Percentiles rank a stretch among this genome's conserved stretches.
Evolutionary conservation across 2,329 filamentous ascomycete genomes (phyloP).

Genomic region (Clarireedia hainanense): DNA sequence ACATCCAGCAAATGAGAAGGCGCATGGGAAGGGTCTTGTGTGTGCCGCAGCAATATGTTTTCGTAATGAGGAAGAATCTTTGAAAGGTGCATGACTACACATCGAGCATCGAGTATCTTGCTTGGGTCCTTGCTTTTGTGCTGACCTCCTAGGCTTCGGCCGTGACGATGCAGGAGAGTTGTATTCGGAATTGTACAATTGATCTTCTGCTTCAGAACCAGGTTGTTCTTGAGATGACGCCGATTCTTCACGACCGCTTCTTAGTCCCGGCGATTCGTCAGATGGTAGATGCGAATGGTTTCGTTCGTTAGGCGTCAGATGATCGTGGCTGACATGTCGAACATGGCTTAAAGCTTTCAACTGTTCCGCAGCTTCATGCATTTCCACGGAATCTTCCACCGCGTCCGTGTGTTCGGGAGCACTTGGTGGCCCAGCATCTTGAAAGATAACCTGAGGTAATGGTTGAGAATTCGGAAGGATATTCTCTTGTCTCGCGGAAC

Average conservation of each 20-base stretch:
- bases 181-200: slow-evolving; percentile 28
- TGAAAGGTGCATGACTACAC: slow-evolving; percentile 58
- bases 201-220: slow-evolving; percentile 36
- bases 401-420: slow-evolving; percentile 36
- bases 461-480: slow-evolving; percentile 23
- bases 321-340: slow-evolving; percentile 45
- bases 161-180: slow-evolving; percentile 27
- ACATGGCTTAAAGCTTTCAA: slow-evolving; percentile 59
- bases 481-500: slow-evolving; percentile 19
- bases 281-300: slow-evolving; percentile 27
- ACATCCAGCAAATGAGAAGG: slow-evolving; percentile 79
- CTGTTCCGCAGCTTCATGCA: slow-evolving; percentile 61
- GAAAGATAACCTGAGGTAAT: slow-evolving; percentile 22
- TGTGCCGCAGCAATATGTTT: slow-evolving; percentile 63
- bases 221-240: slow-evolving; percentile 33
- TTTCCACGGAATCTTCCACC: slow-evolving; percentile 58
- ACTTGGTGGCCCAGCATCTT: slow-evolving; percentile 17
- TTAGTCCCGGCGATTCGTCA: slow-evolving; percentile 26
- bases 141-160: slow-evolving; percentile 27
- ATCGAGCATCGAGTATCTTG: slow-evolving; percentile 54
- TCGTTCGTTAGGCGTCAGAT: slow-evolving; percentile 22
- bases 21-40: slow-evolving; percentile 72
- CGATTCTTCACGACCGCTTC: slow-evolving; percentile 34
- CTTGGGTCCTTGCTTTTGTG: slow-evolving; percentile 36
- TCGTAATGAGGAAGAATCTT: slow-evolving; percentile 56